Conservation (phyloP, 495 filamentous ascomycete species). For the Hypomontagnella submonticulosa region DNA sequence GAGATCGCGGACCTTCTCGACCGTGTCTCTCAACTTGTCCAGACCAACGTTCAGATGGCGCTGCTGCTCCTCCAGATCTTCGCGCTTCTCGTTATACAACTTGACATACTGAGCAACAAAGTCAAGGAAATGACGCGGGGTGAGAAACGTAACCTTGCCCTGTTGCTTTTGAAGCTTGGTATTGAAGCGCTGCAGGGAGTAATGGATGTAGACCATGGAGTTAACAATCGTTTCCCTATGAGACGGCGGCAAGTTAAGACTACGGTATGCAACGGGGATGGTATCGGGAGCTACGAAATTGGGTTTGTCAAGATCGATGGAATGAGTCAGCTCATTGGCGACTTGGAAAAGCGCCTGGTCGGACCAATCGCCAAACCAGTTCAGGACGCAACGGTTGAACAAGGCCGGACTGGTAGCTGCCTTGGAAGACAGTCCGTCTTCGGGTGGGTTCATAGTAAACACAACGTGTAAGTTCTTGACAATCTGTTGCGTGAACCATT, state of each 20-base stretch:
- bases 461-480: conserved; percentile 99
- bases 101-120: conserved; percentile 98
- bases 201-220: conserved; percentile 98
- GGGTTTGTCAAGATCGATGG: conserved; percentile 89
- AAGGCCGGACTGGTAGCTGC: conserved; percentile 96
- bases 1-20: conserved; percentile 95
- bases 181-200: conserved; percentile 92
- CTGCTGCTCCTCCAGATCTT: conserved; percentile 98
- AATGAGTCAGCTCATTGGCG: conserved; percentile 92
- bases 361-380: conserved; percentile 99
- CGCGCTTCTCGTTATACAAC: conserved; percentile 97
- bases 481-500: conserved; percentile 99
- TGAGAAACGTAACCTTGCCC: conserved; percentile 88
- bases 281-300: conserved; percentile 89
- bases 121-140: conserved; percentile 95
- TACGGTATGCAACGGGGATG: conserved; percentile 89
- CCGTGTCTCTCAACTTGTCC: conserved; percentile 96
- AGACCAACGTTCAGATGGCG: conserved; percentile 97
- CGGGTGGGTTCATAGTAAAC: conserved; percentile 99
- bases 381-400: conserved; percentile 99
- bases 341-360: conserved; percentile 99
- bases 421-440: conserved; percentile 93
- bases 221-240: conserved; percentile 94
- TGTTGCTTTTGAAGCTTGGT: conserved; percentile 89
- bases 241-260: conserved; percentile 82